These are phyloP conservation scores for Linnemannia zychae DNA, from an alignment of 192 early-diverging fungal genomes.

Conservation along the genomic window DNA sequence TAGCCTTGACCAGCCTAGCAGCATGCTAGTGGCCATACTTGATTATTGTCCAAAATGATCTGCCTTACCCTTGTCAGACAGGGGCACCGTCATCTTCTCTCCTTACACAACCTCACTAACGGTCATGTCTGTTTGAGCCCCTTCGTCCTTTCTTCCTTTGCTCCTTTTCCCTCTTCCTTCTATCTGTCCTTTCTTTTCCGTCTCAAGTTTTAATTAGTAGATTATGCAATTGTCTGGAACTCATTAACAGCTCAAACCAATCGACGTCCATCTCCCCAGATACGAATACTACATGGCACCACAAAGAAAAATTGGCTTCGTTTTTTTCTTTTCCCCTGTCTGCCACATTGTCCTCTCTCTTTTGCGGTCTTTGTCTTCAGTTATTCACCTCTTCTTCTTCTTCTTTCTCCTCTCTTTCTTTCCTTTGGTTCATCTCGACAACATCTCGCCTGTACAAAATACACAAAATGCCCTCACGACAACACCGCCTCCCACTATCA, in stretches of 20 bases:
- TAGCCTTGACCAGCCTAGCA: too few species aligned
- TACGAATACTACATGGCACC: neutral
- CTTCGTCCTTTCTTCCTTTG: neutral
- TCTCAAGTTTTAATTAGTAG: neutral
- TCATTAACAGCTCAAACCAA: neutral
- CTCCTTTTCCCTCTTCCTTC: too few species aligned
- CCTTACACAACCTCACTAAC: neutral
- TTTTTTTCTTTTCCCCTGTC: neutral
- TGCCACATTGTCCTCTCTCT: neutral
- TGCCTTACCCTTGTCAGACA: too few species aligned
- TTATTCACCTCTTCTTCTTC: slow-evolving; percentile 4
- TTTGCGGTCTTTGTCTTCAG: neutral
- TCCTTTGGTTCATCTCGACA: neutral
- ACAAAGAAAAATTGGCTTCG: neutral
- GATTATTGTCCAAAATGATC: too few species aligned
- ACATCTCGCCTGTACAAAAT: too few species aligned
- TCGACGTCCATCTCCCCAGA: too few species aligned
- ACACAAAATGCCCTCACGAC: neutral
- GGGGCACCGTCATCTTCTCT: neutral
- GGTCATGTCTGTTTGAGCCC: neutral
- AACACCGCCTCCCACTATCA: neutral
- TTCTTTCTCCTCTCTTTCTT: neutral
- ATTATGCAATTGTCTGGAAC: neutral
- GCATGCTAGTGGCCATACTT: too few species aligned
- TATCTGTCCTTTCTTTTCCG: neutral